Evolutionary conservation across 2,329 filamentous ascomycete species (phyloP).

Genomic region (Colletotrichum caudatum): DNA sequence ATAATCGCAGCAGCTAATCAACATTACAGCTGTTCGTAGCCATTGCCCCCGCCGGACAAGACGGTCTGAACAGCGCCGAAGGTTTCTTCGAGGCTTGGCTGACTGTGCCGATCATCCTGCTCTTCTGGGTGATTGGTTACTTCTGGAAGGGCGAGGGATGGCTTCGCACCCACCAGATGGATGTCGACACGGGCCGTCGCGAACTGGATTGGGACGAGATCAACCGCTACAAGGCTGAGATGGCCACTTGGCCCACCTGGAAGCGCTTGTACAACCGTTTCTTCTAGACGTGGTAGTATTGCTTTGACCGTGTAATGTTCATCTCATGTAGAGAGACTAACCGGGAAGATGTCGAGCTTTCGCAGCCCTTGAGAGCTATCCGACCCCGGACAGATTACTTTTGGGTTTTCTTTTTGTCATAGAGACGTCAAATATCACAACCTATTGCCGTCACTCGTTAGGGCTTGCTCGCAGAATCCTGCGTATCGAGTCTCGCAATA

Average conservation of each 20-base stretch:
- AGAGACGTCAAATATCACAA: conserved; percentile 23
- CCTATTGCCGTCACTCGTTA: not conserved
- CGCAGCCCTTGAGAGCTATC: not conserved
- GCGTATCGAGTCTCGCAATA: not conserved
- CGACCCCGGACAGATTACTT: not conserved
- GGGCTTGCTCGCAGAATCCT: not conserved
- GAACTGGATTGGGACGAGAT: conserved; percentile 43
- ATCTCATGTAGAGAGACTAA: not conserved
- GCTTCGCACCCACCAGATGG: conserved; percentile 42
- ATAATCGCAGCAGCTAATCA: too few relatives aligned
- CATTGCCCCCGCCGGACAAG: conserved; percentile 49
- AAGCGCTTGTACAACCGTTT: conserved; percentile 34
- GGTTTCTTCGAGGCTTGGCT: conserved; percentile 42
- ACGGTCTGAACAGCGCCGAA: conserved; percentile 25
- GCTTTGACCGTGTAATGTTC: not conserved
- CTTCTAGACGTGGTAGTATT: conserved; percentile 7
- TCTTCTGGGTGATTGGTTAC: conserved; percentile 41
- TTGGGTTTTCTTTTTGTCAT: not conserved
- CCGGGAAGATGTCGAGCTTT: not conserved
- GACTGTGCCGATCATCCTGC: conserved; percentile 37
- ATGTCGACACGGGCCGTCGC: conserved; percentile 42
- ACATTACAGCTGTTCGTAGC: conserved; percentile 58
- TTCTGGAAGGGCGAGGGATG: conserved; percentile 42
- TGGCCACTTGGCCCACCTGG: conserved; percentile 38
- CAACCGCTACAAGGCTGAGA: conserved; percentile 33